Evolutionary conservation across 768 basidiomycete species (phyloP).

Genomic region (Boletus tylopilopsis): DNA sequence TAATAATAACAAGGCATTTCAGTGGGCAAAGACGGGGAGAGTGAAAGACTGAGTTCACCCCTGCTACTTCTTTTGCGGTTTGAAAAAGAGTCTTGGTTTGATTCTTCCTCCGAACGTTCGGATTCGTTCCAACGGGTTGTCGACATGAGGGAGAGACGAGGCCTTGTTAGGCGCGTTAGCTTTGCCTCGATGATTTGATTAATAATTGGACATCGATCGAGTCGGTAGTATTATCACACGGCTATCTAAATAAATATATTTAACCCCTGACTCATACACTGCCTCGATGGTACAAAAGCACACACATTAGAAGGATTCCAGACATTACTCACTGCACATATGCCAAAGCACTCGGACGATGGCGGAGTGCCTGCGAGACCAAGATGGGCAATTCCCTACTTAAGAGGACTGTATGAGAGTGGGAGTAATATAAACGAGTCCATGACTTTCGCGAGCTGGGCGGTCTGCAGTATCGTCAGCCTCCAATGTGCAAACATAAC

Average conservation of each 20-base stretch:
- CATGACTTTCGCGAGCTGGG: constrained; percentile 84
- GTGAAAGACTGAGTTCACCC: constrained; percentile 35
- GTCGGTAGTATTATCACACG: constrained; percentile 18
- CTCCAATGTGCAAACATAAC: constrained; percentile 12
- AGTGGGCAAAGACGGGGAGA: constrained; percentile 5
- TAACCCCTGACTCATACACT: constrained; percentile 6
- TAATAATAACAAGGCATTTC: constrained; percentile 8
- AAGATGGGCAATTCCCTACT: constrained; percentile 50
- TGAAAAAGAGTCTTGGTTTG: constrained; percentile 37
- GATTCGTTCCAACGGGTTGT: constrained; percentile 50
- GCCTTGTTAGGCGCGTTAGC: constrained; percentile 1
- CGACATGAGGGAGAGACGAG: constrained; percentile 23
- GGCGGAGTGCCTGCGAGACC: neutral
- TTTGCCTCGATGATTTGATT: constrained; percentile 10
- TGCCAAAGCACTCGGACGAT: too few relatives aligned
- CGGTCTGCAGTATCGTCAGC: constrained; percentile 54
- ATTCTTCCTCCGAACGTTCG: constrained; percentile 58
- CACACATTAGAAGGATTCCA: neutral
- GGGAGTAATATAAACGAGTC: constrained; percentile 80
- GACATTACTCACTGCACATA: too few relatives aligned
- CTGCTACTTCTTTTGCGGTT: constrained; percentile 62
- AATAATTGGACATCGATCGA: constrained; percentile 5
- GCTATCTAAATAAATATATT: neutral
- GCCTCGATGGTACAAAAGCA: neutral
- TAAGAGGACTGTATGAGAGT: constrained; percentile 80